Evolutionary conservation across 768 basidiomycete genomes (phyloP).

Genomic region (Phaeotremella skinneri): DNA sequence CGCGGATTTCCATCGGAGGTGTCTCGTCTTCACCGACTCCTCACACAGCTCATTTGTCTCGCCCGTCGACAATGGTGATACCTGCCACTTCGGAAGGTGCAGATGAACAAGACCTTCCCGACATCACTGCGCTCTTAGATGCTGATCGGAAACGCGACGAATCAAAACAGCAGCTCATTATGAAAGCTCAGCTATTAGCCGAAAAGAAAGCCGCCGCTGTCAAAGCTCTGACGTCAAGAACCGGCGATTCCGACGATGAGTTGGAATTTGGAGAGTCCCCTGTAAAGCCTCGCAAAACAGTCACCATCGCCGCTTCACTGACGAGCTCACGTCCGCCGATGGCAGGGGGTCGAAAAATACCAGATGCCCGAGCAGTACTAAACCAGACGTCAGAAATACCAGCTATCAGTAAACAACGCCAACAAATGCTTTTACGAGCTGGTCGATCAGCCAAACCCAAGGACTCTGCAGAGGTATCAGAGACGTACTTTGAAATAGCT

Average conservation of each 20-base stretch:
- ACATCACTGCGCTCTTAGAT: conserved; percentile 4
- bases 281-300: background rate
- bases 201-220: background rate
- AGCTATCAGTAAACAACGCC: conserved; percentile 18
- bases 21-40: conserved; percentile 23
- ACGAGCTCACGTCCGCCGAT: background rate
- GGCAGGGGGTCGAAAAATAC: background rate
- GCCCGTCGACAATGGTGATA: conserved; percentile 4
- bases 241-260: conserved; percentile 1
- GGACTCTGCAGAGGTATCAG: conserved; percentile 15
- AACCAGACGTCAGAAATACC: conserved; percentile 1
- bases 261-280: background rate
- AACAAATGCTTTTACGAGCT: conserved; percentile 18
- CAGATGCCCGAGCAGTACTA: background rate
- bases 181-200: background rate
- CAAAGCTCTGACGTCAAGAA: background rate
- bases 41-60: background rate
- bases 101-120: conserved; percentile 8
- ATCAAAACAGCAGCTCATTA: background rate
- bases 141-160: background rate
- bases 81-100: conserved; percentile 17
- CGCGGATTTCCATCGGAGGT: conserved; percentile 9
- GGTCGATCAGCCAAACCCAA: conserved; percentile 18
- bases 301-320: background rate
- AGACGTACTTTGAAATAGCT: conserved; percentile 32